phyloP scores from a whole-genome alignment of 139 green algal genomes.

The Chlamydomonas sphaeroides region DNA sequence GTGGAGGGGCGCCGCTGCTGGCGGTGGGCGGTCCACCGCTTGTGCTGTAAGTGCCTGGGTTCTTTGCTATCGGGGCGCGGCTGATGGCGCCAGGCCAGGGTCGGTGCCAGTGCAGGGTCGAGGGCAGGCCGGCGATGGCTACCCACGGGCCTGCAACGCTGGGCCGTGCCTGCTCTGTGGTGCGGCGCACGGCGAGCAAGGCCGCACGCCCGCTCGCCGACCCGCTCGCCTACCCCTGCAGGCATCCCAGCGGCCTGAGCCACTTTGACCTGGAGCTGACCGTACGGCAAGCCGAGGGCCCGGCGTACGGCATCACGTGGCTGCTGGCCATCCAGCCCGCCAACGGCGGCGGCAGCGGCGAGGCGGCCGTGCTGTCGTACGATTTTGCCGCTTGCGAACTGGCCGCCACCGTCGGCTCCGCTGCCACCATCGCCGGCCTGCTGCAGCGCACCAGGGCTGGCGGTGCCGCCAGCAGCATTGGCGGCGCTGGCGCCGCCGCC shows the following conservation, averaged over 20 bases:
- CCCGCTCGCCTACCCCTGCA: not conserved
- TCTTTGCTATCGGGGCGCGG: too few species aligned
- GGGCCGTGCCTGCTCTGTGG: too few species aligned
- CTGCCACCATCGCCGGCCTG: not conserved
- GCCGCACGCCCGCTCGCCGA: too few species aligned
- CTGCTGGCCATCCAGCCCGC: not conserved
- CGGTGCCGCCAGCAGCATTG: not conserved
- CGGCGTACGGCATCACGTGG: not conserved
- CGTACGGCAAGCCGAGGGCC: not conserved
- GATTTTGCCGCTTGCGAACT: not conserved
- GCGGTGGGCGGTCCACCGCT: too few species aligned
- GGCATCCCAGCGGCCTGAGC: not conserved
- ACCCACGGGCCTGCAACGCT: too few species aligned
- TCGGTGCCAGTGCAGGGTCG: too few species aligned
- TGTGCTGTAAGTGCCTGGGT: too few species aligned
- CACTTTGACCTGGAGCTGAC: constrained; percentile 3
- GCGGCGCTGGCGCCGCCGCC: not conserved
- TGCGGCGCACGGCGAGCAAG: too few species aligned
- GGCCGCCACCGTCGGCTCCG: not conserved
- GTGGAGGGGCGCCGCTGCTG: too few species aligned
- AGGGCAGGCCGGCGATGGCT: too few species aligned
- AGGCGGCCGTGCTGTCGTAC: constrained; percentile 27
- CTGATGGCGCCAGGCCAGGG: too few species aligned
- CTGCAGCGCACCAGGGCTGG: not conserved
- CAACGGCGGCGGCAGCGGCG: not conserved